These are phyloP conservation scores for Dactylellina drechsleri DNA, from an alignment of 2,329 filamentous ascomycete genomes.

Conservation along the genomic window DNA sequence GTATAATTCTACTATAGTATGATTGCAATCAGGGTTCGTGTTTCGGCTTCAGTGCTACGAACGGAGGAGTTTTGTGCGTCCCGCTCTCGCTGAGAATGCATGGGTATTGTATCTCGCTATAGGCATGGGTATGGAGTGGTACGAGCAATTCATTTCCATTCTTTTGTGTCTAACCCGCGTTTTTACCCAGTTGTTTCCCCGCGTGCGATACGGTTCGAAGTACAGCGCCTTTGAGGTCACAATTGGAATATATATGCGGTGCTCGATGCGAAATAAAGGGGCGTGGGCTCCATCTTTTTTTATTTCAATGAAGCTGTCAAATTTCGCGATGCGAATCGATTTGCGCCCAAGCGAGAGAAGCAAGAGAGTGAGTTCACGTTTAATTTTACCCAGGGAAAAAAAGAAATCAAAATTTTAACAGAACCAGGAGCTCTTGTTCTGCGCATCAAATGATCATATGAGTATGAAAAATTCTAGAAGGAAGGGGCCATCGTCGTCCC, in stretches of 20 bases:
- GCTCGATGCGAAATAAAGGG: neutral
- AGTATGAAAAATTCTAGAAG: too few relatives aligned
- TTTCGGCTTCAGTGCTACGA: slow-evolving; percentile 20
- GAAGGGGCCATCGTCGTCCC: too few relatives aligned
- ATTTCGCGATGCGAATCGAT: neutral
- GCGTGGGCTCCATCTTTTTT: neutral
- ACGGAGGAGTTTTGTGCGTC: slow-evolving; percentile 6
- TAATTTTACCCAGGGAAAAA: neutral
- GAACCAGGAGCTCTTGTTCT: too few relatives aligned
- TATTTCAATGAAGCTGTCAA: slow-evolving; percentile 2
- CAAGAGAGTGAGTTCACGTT: neutral
- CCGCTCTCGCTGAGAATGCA: slow-evolving; percentile 15
- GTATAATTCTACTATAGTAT: too few relatives aligned
- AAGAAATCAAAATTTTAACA: neutral
- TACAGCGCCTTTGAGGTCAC: too few relatives aligned
- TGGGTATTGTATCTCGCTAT: slow-evolving; percentile 7
- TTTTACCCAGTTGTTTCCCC: too few relatives aligned
- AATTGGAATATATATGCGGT: too few relatives aligned
- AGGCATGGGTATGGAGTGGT: neutral
- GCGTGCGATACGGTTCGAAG: too few relatives aligned
- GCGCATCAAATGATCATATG: too few relatives aligned
- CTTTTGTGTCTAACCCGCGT: too few relatives aligned
- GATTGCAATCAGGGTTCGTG: neutral
- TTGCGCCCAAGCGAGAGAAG: too few relatives aligned
- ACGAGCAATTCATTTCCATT: too few relatives aligned